Conservation (phyloP, 306 rosid genomes). For the Dalbergia oliveri region DNA sequence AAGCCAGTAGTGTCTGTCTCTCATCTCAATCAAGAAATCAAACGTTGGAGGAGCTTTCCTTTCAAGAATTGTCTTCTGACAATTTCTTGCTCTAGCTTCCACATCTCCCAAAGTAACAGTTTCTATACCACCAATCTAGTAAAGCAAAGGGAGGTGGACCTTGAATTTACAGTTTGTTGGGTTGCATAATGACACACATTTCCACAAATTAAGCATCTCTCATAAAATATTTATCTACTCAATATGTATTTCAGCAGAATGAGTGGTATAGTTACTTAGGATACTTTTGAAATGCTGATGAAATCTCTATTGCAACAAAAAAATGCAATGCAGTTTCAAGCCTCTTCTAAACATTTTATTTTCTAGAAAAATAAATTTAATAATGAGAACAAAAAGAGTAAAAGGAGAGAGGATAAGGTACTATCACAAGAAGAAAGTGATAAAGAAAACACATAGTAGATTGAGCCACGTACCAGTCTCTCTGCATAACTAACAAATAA, state of each 20-base stretch:
- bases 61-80: conserved; percentile 72
- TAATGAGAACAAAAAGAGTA: not conserved
- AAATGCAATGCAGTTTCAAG: conserved; percentile 30
- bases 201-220: conserved; percentile 31
- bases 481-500: conserved; percentile 2
- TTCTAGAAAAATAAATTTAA: not conserved
- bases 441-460: not conserved
- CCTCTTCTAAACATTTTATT: conserved; percentile 18
- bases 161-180: conserved; percentile 30
- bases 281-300: conserved; percentile 18
- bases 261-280: conserved; percentile 15
- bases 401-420: not conserved
- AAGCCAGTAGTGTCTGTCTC: conserved; percentile 76
- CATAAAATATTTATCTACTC: conserved; percentile 11
- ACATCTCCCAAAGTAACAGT: conserved; percentile 70
- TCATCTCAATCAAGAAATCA: conserved; percentile 80
- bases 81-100: conserved; percentile 73
- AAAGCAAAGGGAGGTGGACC: conserved; percentile 39
- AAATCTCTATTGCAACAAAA: conserved; percentile 8
- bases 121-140: conserved; percentile 70
- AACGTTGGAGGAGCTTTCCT: conserved; percentile 80
- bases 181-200: conserved; percentile 16
- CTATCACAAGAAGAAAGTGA: not conserved
- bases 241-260: conserved; percentile 7
- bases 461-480: not conserved